Evolutionary conservation across 2,329 filamentous ascomycete genomes (phyloP).

Genomic region (Fusarium papillatum): DNA sequence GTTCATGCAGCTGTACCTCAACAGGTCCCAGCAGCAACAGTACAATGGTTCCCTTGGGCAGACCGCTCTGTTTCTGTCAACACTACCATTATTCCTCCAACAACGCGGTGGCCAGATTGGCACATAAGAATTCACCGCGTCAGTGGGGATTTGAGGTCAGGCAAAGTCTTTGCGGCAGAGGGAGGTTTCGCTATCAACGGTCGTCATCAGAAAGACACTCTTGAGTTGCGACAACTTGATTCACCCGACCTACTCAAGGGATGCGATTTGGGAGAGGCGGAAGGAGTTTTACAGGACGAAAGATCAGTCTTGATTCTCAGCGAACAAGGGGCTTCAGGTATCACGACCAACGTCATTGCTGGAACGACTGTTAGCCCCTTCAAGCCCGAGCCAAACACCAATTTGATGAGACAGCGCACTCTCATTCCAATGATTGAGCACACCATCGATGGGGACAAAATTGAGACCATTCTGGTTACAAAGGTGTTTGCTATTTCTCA

Average conservation of each 20-base stretch:
- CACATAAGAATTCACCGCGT: background rate
- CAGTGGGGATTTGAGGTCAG: background rate
- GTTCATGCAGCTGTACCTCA: background rate
- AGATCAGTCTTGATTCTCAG: background rate
- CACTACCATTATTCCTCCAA: background rate
- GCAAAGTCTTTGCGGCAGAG: background rate
- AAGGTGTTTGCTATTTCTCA: background rate
- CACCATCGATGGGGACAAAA: background rate
- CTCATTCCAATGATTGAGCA: constrained; percentile 17
- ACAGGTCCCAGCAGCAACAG: background rate
- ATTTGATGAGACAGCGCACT: constrained; percentile 22
- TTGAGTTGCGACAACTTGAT: background rate
- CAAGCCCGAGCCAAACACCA: constrained; percentile 31
- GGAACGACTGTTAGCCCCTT: background rate
- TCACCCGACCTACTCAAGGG: background rate
- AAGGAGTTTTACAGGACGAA: background rate
- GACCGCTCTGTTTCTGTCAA: background rate
- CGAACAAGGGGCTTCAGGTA: background rate
- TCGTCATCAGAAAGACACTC: background rate
- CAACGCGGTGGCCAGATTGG: background rate
- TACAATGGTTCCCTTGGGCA: background rate
- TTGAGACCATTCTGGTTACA: background rate
- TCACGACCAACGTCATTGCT: background rate
- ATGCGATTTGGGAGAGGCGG: background rate
- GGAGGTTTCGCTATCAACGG: background rate